Evolutionary conservation across 345 rosid genomes (phyloP), one percentile per base, ranked within the genome.

Genomic region (Citrus hindsii): DNA sequence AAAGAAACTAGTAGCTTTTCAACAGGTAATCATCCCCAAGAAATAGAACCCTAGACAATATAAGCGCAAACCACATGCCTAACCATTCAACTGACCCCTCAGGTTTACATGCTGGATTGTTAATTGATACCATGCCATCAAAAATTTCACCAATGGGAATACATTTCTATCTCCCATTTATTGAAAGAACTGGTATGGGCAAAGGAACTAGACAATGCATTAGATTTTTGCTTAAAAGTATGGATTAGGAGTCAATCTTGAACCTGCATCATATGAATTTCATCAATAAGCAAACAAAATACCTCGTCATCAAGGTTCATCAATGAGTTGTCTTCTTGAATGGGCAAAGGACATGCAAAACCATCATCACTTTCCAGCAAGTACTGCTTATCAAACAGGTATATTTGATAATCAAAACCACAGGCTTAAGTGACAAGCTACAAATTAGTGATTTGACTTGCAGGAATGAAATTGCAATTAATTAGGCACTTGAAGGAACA

Each of bases 261-360:
- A 71, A 64, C 56, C 59, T 24, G 19, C 55, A 69, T 71, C 69
- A 38, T 67, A 40, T 22, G n/a, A 71, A 59, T 28, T 75, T n/a
- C 32, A 24, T 28, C 69, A 46, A 61, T 24, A 40, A 28, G 69
- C 79, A 56, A 77, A 40, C 19, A 46, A 40, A 68, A 80, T 82
- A 87, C 87, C 90, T 87, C 86, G n/a, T 84, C 86, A 77, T 84
- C 86, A 63, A 85, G 84, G 83, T 82, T 81, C 69, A 77, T 74
- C 28, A 83, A 80, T 19, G 87, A 75, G 69, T 80, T 80, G 59
- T 80, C 83, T 62, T 79, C 77, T 75, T 64, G 79, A 53, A 84
- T 64, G n/a, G 85, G 83, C 76, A 85, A 76, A 16, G 78, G 78
- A 71, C 79, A 67, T 58, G 79, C 56, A 73, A 67, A 24, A 74